These are phyloP conservation scores for Epichloe typhina DNA, from an alignment of 2,329 filamentous ascomycete genomes.

Conservation along the genomic window DNA sequence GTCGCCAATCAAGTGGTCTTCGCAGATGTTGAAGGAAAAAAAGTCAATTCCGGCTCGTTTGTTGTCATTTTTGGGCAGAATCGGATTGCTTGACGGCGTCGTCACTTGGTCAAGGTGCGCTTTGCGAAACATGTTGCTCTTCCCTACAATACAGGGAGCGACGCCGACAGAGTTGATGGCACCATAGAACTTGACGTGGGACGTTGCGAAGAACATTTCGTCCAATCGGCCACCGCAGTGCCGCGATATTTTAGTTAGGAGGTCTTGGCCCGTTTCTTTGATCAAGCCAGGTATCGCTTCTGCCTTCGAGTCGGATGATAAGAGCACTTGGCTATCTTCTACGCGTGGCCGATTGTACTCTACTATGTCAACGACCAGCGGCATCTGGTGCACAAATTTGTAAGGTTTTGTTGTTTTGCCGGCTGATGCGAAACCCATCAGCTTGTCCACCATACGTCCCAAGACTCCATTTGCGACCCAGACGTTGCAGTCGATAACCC, in stretches of 20 bases:
- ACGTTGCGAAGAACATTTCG: slow-evolving; percentile 86
- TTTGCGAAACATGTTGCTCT: slow-evolving; percentile 96
- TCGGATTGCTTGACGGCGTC: slow-evolving; percentile 31
- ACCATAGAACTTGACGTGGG: slow-evolving; percentile 94
- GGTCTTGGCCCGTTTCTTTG: slow-evolving; percentile 4
- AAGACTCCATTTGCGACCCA: slow-evolving; percentile 74
- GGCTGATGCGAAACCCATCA: slow-evolving; percentile 53
- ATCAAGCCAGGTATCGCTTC: slow-evolving; percentile 2
- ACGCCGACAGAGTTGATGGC: slow-evolving; percentile 89
- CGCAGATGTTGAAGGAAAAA: slow-evolving; percentile 97
- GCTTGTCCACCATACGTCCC: slow-evolving; percentile 77
- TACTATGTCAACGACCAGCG: slow-evolving; percentile 67
- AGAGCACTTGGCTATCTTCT: slow-evolving; percentile 15
- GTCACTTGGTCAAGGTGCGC: slow-evolving; percentile 73
- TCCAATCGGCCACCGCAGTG: slow-evolving; percentile 71
- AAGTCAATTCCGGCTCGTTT: slow-evolving; percentile 64
- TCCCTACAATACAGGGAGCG: slow-evolving; percentile 88
- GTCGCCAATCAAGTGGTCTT: slow-evolving; percentile 92
- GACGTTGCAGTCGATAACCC: slow-evolving; percentile 93
- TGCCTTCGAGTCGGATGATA: slow-evolving; percentile 22
- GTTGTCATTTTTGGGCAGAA: slow-evolving; percentile 25
- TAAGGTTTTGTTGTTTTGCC: slow-evolving; percentile 40
- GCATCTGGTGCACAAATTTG: slow-evolving; percentile 93
- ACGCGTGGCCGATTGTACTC: slow-evolving; percentile 13
- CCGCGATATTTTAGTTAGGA: slow-evolving; percentile 18